Conservation (phyloP, 441 rosid genomes). For the Populus hybrid region DNA sequence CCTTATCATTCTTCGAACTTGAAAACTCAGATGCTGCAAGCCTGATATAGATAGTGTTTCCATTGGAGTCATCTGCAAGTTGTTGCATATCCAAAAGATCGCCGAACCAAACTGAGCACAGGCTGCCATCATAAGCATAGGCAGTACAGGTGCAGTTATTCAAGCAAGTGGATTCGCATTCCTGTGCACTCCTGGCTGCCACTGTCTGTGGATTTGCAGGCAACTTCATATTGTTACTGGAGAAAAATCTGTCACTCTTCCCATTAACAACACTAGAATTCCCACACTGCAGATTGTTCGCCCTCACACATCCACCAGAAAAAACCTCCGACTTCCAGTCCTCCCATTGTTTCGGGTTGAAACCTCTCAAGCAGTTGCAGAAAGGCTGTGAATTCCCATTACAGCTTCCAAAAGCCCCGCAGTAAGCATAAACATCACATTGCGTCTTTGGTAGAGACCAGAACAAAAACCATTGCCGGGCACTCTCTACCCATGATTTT, state of each 20-base stretch:
- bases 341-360: conserved; percentile 24
- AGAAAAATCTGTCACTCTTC: conserved; percentile 33
- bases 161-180: conserved; percentile 46
- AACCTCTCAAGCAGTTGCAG: conserved; percentile 57
- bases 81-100: conserved; percentile 46
- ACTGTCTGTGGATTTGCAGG: conserved; percentile 16
- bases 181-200: conserved; percentile 15
- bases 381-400: conserved; percentile 30
- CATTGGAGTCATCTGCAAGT: conserved; percentile 23
- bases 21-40: conserved; percentile 57
- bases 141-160: conserved; percentile 59
- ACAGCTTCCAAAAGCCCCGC: conserved; percentile 65
- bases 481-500: conserved; percentile 27
- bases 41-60: conserved; percentile 39
- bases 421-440: conserved; percentile 55
- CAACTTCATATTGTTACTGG: conserved; percentile 17
- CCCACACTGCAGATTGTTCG: conserved; percentile 40
- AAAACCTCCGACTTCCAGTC: conserved; percentile 53
- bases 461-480: conserved; percentile 48
- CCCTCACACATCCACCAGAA: conserved; percentile 56
- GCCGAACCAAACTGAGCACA: conserved; percentile 48
- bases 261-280: conserved; percentile 20
- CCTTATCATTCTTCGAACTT: conserved; percentile 28
- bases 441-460: conserved; percentile 64
- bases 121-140: conserved; percentile 41